Evolutionary conservation across 2,329 filamentous ascomycete species (phyloP).

Genomic region (Magnaporthales sp.): DNA sequence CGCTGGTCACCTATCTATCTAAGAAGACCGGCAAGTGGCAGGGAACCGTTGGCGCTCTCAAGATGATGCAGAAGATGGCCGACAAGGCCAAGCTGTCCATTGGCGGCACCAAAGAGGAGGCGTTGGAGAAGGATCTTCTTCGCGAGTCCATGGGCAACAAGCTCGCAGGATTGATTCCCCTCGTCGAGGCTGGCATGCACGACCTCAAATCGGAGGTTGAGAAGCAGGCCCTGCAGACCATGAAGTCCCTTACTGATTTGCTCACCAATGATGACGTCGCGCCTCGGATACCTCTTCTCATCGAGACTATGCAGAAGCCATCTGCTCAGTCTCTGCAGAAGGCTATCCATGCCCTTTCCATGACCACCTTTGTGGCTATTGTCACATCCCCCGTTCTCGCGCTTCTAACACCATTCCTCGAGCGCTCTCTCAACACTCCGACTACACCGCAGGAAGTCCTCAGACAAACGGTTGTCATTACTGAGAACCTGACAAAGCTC

Average conservation of each 20-base stretch:
- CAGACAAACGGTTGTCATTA: constrained; percentile 90
- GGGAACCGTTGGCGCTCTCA: constrained; percentile 79
- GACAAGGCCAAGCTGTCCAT: constrained; percentile 85
- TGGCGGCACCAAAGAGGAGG: constrained; percentile 71
- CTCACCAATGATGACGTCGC: constrained; percentile 96
- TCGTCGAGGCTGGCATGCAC: constrained; percentile 91
- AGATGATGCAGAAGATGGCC: constrained; percentile 84
- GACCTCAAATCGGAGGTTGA: constrained; percentile 83
- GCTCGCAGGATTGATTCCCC: constrained; percentile 77
- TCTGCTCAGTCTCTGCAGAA: constrained; percentile 84
- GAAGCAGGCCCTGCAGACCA: constrained; percentile 86
- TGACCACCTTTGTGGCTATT: constrained; percentile 96
- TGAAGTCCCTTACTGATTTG: constrained; percentile 82
- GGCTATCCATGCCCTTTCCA: constrained; percentile 90
- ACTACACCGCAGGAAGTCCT: constrained; percentile 88
- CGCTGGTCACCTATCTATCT: constrained; percentile 64
- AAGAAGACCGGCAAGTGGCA: constrained; percentile 95
- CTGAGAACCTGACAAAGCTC: constrained; percentile 96
- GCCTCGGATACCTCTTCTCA: constrained; percentile 80
- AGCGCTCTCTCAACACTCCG: constrained; percentile 87
- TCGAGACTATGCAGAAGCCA: constrained; percentile 93
- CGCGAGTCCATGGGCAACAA: constrained; percentile 84
- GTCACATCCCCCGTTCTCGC: constrained; percentile 94
- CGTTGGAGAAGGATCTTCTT: constrained; percentile 79
- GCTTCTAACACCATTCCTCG: constrained; percentile 86